Conservation (phyloP, 768 basidiomycete species). For the Rubroboletus pulcherrimus region DNA sequence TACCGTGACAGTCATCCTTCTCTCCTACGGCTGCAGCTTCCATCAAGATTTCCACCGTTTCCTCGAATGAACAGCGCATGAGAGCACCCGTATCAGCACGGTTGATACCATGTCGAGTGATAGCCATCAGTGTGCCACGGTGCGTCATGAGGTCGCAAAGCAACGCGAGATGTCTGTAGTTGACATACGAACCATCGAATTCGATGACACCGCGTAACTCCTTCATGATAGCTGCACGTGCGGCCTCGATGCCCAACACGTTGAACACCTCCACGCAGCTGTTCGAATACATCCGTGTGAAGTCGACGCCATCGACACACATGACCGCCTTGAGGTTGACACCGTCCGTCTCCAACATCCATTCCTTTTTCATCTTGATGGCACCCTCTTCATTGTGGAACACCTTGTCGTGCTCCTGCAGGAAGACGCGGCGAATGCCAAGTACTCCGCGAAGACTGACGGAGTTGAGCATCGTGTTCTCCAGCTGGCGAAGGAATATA, state of each 20-base stretch:
- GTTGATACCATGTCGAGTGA: slow-evolving; percentile 99
- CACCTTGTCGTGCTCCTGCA: slow-evolving; percentile 83
- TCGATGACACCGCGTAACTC: slow-evolving; percentile 95
- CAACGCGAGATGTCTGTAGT: slow-evolving; percentile 95
- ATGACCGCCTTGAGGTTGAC: slow-evolving; percentile 94
- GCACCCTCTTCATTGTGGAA: slow-evolving; percentile 60
- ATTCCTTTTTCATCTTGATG: slow-evolving; percentile 68
- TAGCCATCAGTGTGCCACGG: slow-evolving; percentile 92
- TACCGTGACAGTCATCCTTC: slow-evolving; percentile 96
- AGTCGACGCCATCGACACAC: slow-evolving; percentile 93
- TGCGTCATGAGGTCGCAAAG: slow-evolving; percentile 98
- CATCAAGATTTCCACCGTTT: slow-evolving; percentile 98
- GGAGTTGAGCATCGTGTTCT: slow-evolving; percentile 94
- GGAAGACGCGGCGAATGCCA: slow-evolving; percentile 88
- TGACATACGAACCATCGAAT: slow-evolving; percentile 99
- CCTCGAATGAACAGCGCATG: slow-evolving; percentile 99
- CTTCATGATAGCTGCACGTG: slow-evolving; percentile 89
- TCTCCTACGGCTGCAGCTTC: slow-evolving; percentile 98
- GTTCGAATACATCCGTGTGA: slow-evolving; percentile 91
- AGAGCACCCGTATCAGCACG: slow-evolving; percentile 98
- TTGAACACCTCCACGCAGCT: slow-evolving; percentile 93
- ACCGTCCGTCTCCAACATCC: slow-evolving; percentile 97
- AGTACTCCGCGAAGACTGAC: slow-evolving; percentile 93
- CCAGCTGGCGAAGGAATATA: slow-evolving; percentile 91
- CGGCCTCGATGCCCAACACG: slow-evolving; percentile 95